These are phyloP conservation scores for Fraxinus pennsylvanica DNA, from an alignment of 257 asterid genomes.

Conservation along the genomic window DNA sequence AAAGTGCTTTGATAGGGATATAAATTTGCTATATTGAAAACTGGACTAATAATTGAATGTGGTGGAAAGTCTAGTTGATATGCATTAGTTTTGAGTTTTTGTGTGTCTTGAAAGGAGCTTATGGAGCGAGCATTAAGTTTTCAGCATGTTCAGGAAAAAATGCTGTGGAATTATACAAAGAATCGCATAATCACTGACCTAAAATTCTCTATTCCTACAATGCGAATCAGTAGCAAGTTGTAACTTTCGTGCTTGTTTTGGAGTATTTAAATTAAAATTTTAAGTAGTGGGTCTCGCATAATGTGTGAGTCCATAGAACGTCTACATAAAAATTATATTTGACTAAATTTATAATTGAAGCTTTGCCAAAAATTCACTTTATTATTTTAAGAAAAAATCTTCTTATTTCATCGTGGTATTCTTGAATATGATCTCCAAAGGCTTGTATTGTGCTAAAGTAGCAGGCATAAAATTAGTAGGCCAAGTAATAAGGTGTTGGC, in stretches of 20 bases:
- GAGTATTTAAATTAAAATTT: no score
- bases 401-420: no score
- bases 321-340: no score
- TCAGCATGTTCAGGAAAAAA: not conserved
- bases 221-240: not conserved
- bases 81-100: not conserved
- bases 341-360: no score
- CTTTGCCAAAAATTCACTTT: no score
- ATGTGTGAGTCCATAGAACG: no score
- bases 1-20: not conserved
- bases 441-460: no score
- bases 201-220: not conserved
- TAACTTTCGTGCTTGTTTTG: not conserved
- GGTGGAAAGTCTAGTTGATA: not conserved
- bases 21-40: not conserved
- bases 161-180: not conserved
- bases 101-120: not conserved
- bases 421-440: no score
- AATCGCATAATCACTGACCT: not conserved
- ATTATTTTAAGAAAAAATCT: no score
- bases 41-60: not conserved
- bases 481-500: no score
- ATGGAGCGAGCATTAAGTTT: not conserved
- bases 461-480: no score
- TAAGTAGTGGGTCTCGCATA: no score